Evolutionary conservation across 2,329 filamentous ascomycete genomes (phyloP).

Genomic region (Leptographium procerum): DNA sequence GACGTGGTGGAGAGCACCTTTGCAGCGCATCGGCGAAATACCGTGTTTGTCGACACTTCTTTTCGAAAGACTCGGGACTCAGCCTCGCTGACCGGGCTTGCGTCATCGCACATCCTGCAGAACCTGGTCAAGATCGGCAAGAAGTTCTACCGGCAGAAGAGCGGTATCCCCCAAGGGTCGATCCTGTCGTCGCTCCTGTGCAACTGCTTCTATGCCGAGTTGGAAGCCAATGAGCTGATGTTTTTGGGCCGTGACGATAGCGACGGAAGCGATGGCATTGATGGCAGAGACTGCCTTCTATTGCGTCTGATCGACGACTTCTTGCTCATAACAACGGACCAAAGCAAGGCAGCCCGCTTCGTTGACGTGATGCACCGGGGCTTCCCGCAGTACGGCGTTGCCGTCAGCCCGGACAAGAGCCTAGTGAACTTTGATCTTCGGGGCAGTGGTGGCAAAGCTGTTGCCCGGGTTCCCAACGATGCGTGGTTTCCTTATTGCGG

Average conservation of each 20-base stretch:
- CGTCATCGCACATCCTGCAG: constrained; percentile 67
- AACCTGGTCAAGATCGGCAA: constrained; percentile 86
- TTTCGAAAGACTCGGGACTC: constrained; percentile 45
- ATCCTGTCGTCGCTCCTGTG: constrained; percentile 78
- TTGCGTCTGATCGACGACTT: constrained; percentile 89
- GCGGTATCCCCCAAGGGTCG: constrained; percentile 88
- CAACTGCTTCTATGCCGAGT: constrained; percentile 89
- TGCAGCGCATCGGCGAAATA: constrained; percentile 44
- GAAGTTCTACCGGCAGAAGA: constrained; percentile 75
- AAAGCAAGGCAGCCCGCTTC: constrained; percentile 57
- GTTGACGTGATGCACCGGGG: constrained; percentile 71
- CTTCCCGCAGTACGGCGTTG: constrained; percentile 67
- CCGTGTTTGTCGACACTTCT: constrained; percentile 65
- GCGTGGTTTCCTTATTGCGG: constrained; percentile 81
- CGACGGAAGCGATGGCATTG: not conserved
- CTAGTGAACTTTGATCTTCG: constrained; percentile 68
- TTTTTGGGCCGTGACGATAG: constrained; percentile 47
- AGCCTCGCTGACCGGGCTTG: constrained; percentile 52
- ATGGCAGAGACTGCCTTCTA: constrained; percentile 50
- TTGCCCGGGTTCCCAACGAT: constrained; percentile 33
- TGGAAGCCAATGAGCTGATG: constrained; percentile 57
- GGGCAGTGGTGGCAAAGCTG: constrained; percentile 35
- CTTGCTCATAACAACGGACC: constrained; percentile 67
- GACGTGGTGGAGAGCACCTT: constrained; percentile 29
- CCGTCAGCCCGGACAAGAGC: constrained; percentile 67